Conservation (phyloP, 345 rosid species). For the Ricinus communis region DNA sequence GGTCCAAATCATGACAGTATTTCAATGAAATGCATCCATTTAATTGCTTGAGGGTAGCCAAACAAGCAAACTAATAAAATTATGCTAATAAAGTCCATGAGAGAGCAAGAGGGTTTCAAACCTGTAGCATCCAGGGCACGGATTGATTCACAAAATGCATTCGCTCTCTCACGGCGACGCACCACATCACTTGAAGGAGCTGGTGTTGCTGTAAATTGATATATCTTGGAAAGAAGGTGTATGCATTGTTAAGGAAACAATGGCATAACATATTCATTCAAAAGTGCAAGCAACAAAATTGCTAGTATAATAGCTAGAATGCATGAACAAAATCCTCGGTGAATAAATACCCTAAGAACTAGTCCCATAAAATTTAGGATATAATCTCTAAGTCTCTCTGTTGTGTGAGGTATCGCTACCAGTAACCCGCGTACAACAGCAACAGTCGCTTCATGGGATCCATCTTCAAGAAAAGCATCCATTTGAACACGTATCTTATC, state of each 20-base stretch:
- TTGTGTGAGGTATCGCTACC: slow-evolving; percentile 89
- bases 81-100: background rate
- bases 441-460: slow-evolving; percentile 90
- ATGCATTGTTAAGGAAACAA: slow-evolving; percentile 46
- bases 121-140: slow-evolving; percentile 99
- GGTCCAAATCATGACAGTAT: background rate
- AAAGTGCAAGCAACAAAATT: background rate
- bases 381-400: slow-evolving; percentile 86
- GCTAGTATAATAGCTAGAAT: slow-evolving; percentile 10
- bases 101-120: slow-evolving; percentile 23
- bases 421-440: slow-evolving; percentile 87
- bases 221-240: slow-evolving; percentile 89
- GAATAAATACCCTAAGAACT: slow-evolving; percentile 8
- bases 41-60: background rate
- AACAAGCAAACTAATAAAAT: background rate
- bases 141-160: slow-evolving; percentile 85
- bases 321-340: background rate
- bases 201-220: slow-evolving; percentile 68
- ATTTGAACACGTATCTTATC: slow-evolving; percentile 96
- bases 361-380: slow-evolving; percentile 41
- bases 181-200: slow-evolving; percentile 57
- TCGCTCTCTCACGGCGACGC: slow-evolving; percentile 80
- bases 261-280: background rate
- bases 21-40: background rate
- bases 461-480: slow-evolving; percentile 99